Base-by-base conservation (phyloP, 768 basidiomycete genomes). In the Podaxis sp. region DNA sequence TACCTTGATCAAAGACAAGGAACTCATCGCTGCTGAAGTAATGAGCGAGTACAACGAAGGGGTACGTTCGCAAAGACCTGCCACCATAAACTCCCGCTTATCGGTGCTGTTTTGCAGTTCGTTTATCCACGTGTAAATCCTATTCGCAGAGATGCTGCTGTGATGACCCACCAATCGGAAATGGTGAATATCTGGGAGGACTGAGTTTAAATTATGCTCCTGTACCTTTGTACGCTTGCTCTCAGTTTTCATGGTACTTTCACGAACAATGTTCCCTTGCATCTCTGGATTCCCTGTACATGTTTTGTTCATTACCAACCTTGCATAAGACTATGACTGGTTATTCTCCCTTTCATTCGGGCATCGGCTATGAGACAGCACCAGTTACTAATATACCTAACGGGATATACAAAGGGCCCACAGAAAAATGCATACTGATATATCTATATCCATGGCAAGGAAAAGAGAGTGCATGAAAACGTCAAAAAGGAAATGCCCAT, bases 81-180 rank as follows among this genome's bases (percentile, higher is more conserved):
- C 15, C 4, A 12, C 26, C 6, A 6, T 22, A 11, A 26, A 13
- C 28, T 56, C 3, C 40, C 40, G 39, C 57, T 64, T 24, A 67
- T 39, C 58, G 15, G 52, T 11, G 28, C 39, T 60, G 19, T 33
- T 46, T 19, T 12, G 26, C 61, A 95, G 92, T 95, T 92, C 71
- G 93, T 95, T 2, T 85, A 89, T 67, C 93, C 93, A n/a, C 84
- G 87, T 64, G 73, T 92, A 64, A 88, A 90, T 68, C 89, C 89
- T 6, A 79, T 94, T 22, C 84, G 89, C 33, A 84, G 80, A 63
- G 93, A 95, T 66, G 91, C 85, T 1, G 87, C 88, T 3, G 89
- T 92, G 28, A 93, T 92, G 92, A 95, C 93, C 2, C 87, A 93
- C 72, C 81, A 95, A 69, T 84, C 89, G 1, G 93, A 95, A 79